Base-by-base conservation (phyloP, 2,329 filamentous ascomycete genomes). In the Xylaria sp. region DNA sequence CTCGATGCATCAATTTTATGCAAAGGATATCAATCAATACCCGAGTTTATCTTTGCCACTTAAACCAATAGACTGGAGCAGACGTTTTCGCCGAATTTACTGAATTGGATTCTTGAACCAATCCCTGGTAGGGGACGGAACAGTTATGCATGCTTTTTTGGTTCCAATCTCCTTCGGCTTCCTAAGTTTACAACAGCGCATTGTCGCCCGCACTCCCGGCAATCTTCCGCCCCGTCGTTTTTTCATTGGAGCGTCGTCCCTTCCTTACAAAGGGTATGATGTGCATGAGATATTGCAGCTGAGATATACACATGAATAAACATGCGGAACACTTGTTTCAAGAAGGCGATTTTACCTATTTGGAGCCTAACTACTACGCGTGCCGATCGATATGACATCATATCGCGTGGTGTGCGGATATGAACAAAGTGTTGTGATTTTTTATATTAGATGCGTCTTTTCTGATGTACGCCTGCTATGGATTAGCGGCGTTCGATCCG, bases 1-100 rank as follows among this genome's bases (percentile, higher is more conserved):
- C 40, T 44, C 37, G 18, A 27, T 58, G 55, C 37, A 47, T 44
- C 55, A 40, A 23, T 44, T 23, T 59, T 37, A 58, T 40, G 48
- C 50, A 53, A 62, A 29, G 53, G 44, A 50, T 57, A 62, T 29
- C 32, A 59, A 63, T 59, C 27, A 59, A 63, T 67, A 67, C 65
- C 60, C 65, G 27, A 65, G 10, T 60, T 48, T 50, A 35, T 60
- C 47, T 60, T 48, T 60, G 23, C 25, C 60, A 62, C 44, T 51
- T 53, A 40, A 57, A 37, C 64, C 48, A 59, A 63, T 63, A 59
- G 60, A 63, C 44, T 32, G 65, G 53, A 23, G 60, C 47, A 67
- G 27, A 54, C 48, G n/a, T 44, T 66, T 61, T 51, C 42, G 44
- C 23, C 27, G 42, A 55, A 58, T 54, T 40, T 51, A 53, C 44